Percentiles rank a stretch among this genome's conserved stretches.
phyloP scores from a whole-genome alignment of 306 rosid genomes.

The Mimosa bimucronata region DNA sequence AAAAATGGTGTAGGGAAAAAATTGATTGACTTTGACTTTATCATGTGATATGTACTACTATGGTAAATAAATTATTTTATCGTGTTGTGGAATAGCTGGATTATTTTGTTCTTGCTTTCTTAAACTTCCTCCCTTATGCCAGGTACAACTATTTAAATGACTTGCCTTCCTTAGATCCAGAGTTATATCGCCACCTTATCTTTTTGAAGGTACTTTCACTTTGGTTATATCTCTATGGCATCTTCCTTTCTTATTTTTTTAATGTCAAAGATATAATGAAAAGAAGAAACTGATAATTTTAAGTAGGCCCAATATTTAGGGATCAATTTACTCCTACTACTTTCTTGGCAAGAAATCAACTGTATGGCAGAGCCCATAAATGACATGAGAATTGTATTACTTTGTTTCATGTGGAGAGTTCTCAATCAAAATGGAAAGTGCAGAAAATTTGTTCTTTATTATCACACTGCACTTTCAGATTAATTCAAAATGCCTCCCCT shows the following conservation, averaged over 20 bases:
- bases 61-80: neutral
- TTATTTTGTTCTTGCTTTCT: conserved; percentile 28
- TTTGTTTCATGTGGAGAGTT: neutral
- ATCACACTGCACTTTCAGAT: neutral
- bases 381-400: neutral
- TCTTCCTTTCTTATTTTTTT: conserved; percentile 22
- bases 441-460: neutral
- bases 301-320: neutral
- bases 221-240: conserved; percentile 30
- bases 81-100: conserved; percentile 27
- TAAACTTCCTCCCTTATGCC: conserved; percentile 24
- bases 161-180: conserved; percentile 95
- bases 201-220: conserved; percentile 78
- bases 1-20: neutral
- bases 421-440: neutral
- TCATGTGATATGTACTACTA: neutral
- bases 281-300: neutral
- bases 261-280: neutral
- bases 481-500: neutral
- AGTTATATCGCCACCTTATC: conserved; percentile 94
- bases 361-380: neutral
- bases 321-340: neutral
- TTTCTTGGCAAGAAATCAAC: conserved; percentile 3
- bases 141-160: conserved; percentile 97
- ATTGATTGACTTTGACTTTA: neutral